Evolutionary conservation across 1,284 basidiomycete species (phyloP), one percentile per base, ranked within the genome.

Genomic region (Irpex sp.): DNA sequence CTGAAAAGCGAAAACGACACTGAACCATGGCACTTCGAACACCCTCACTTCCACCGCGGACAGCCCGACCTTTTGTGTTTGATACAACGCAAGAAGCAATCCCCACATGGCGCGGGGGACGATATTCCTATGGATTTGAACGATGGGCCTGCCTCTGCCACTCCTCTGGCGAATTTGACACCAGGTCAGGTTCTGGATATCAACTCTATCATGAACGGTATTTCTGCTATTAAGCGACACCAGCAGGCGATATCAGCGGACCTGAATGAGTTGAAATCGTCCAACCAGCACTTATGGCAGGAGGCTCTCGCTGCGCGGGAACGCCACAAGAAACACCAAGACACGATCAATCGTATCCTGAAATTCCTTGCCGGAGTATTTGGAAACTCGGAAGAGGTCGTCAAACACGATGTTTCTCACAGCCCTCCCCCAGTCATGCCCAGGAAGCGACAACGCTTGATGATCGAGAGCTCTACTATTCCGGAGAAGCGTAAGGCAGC

Each of bases 341-440:
- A 98, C 74, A 98, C 95, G n/a, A 95, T 98, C 72, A 95, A 97
- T 72, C 83, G 94, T 63, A 98, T 99, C 66, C 83, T 99, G 66
- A 91, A 94, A 64, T 98, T 99, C 77, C 78, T 99, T 58, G 95
- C 95, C 17, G 89, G 94, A 33, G 90, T 98, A 1, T 98, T 98
- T 77, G 95, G 95, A 2, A 82, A 81, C 53, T 75, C 79, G 0
- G 78, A 77, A 17, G 77, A 67, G 43, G 72, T 74, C 53, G 76
- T 75, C 60, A 82, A 81, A 67, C 79, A 80, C 60, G 81, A 83
- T 60, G 77, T 72, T n/a, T 74, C 59, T 65, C 74, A 43, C 35
- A 68, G 75, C 54, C 69, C 71, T 9, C 68, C 77, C 33, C 71
- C 77, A 17, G 80, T 85, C 2, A 78, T 89, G 17, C 81, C 83